phyloP scores from a whole-genome alignment of 805 yeast species.

The Monosporozyma yasuniensis region DNA sequence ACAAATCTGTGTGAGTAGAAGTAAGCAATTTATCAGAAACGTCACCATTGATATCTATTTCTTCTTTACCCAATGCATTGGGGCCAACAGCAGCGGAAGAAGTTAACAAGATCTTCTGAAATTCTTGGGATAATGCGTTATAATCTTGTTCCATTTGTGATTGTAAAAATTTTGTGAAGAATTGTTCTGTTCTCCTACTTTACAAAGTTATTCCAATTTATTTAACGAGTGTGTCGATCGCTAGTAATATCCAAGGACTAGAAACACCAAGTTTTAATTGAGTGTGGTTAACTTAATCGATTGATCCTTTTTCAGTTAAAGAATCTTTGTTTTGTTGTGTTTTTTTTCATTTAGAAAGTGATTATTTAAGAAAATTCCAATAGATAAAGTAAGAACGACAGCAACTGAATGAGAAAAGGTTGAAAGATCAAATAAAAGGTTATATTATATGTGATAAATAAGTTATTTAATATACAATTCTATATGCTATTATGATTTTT shows the following conservation, averaged over 20 bases:
- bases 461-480: neutral
- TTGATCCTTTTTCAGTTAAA: neutral
- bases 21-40: neutral
- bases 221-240: too few species aligned
- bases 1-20: neutral
- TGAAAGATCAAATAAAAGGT: neutral
- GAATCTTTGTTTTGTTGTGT: neutral
- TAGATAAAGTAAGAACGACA: too few species aligned
- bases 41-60: neutral
- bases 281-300: neutral
- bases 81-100: conserved; percentile 9
- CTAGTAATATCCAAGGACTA: too few species aligned
- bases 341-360: neutral
- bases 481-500: neutral
- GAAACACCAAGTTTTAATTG: neutral
- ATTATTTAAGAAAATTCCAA: neutral
- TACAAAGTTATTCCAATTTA: neutral
- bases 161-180: neutral
- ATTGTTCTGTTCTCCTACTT: neutral
- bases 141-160: conserved; percentile 22
- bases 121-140: conserved; percentile 20
- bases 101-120: conserved; percentile 24
- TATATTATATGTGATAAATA: neutral
- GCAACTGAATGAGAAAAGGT: too few species aligned
- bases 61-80: neutral